phyloP scores from a whole-genome alignment of 768 basidiomycete species.

The Russula vinacea region DNA sequence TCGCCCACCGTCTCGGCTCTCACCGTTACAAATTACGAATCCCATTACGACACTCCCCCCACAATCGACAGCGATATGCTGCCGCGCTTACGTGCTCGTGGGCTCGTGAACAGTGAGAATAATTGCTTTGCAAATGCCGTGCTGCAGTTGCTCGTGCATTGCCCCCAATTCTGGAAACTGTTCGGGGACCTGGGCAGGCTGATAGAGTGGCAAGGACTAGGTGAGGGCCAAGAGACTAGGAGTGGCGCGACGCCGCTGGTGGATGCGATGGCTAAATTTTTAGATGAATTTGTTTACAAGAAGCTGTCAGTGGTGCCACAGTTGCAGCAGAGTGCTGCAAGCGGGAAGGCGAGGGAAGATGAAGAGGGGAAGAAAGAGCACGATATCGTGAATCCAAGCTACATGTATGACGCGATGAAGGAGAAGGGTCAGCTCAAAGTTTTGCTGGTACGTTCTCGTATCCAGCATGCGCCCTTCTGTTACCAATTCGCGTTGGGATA shows the following conservation, averaged over 20 bases:
- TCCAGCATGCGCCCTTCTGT: background rate
- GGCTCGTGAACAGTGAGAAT: background rate
- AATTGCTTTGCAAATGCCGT: background rate
- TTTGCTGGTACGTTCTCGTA: slow-evolving; percentile 60
- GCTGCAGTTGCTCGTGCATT: background rate
- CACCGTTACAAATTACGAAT: background rate
- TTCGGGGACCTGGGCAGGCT: background rate
- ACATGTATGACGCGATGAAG: slow-evolving; percentile 91
- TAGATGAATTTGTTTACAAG: background rate
- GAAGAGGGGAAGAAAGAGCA: slow-evolving; percentile 48
- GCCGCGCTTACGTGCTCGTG: background rate
- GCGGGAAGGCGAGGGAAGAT: background rate
- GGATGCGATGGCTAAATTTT: background rate
- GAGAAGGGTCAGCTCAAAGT: slow-evolving; percentile 76
- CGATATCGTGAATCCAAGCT: slow-evolving; percentile 49
- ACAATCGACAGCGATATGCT: background rate
- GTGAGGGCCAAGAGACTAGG: background rate
- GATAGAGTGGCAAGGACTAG: background rate
- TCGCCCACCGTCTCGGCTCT: background rate
- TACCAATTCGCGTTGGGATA: slow-evolving; percentile 7
- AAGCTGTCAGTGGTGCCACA: background rate
- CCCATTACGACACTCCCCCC: background rate
- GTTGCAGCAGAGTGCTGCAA: background rate
- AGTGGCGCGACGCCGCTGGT: background rate
- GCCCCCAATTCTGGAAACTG: background rate